Base-by-base conservation (phyloP, 1,284 basidiomycete genomes). In the Ganoderma sinense region DNA sequence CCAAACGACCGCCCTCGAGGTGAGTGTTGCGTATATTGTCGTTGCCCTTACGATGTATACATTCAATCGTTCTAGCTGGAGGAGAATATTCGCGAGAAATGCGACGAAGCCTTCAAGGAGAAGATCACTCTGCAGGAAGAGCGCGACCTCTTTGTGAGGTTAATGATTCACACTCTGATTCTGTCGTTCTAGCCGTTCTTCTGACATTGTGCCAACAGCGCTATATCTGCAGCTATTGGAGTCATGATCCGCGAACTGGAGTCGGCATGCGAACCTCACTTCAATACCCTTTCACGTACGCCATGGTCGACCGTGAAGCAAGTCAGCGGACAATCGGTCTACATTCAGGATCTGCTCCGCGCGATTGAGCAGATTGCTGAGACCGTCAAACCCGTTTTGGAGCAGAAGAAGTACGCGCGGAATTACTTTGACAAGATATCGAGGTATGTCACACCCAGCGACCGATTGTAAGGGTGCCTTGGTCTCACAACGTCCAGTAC, bases 391-490 rank as follows among this genome's bases (percentile, higher is more conserved):
- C 89, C 91, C 0, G 84, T 92, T 14, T 85, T 98, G 6, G 96
- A 98, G 79, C 94, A 95, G 77, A 97, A 97, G 85, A 97, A 95
- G 79, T 98, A 97, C 81, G 80, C 95, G 41, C 86, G 95, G 68
- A 98, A 97, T 80, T 91, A 97, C 79, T 90, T 96, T 65, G 97
- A 98, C 79, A 98, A 97, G 80, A 91, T 93, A 8, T 92, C 93
- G 64, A 94, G 92, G 96, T 97, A 70, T 69, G 80, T 70, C 31
- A 11, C 20, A 14, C 31, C 29, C 6, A 61, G 1, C 23, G 14
- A 29, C n/a, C n/a, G 16, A 26, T 8, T n/a, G 5, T 62, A 6
- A 26, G 16, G 8, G 23, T 23, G 33, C 10, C 8, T n/a, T 20
- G 10, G 13, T 26, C 45, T 41, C 23, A 45, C 45, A 11, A 45